Evolutionary conservation across 2,329 filamentous ascomycete genomes (phyloP), one percentile per base, ranked within the genome.

Genomic region (Diaporthe humulicola): DNA sequence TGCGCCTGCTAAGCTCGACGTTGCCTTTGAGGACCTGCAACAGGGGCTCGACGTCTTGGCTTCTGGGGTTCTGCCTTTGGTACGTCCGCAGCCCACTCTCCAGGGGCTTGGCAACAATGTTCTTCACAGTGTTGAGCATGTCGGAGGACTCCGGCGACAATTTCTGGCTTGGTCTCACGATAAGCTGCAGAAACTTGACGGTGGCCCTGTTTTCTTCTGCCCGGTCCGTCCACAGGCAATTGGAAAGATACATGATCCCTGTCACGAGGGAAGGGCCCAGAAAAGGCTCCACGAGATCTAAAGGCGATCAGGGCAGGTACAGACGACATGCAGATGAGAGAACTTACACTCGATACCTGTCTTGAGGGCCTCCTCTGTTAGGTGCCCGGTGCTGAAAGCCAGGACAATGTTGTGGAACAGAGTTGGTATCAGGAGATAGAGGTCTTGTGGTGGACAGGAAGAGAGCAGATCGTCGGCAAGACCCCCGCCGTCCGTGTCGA

Each of bases 381-480:
- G 83, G 54, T 90, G 87, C 8, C 91, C 91, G 1, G 88, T 88
- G n/a, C 90, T 90, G 77, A 91, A 92, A 1, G 93, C 94, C 48
- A 93, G 85, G 0, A 95, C 90, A 56, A 93, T 94, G 78, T 95
- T 93, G 77, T 93, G 89, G 80, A 96, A 95, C 0, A 97, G 85
- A 0, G 93, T 93, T 1, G 95, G 93, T 19, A 95, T 91, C 5
- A 97, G 87, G 25, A 94, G 85, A 79, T 96, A 96, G 81, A 97
- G 97, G 52, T 95, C 92, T 80, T 96, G 94, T 1, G 95, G 95
- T 1, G 93, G 92, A 78, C 94, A 97, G 1, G 93, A 93, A 12
- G 93, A 92, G 90, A 96, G 94, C 10, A 96, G 86, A 74, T 96
- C 94, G 79, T 97, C 94, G 10, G 92, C 92, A 4, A 97, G 89